phyloP scores from a whole-genome alignment of 306 rosid genomes.

The Mucuna pruriens region DNA sequence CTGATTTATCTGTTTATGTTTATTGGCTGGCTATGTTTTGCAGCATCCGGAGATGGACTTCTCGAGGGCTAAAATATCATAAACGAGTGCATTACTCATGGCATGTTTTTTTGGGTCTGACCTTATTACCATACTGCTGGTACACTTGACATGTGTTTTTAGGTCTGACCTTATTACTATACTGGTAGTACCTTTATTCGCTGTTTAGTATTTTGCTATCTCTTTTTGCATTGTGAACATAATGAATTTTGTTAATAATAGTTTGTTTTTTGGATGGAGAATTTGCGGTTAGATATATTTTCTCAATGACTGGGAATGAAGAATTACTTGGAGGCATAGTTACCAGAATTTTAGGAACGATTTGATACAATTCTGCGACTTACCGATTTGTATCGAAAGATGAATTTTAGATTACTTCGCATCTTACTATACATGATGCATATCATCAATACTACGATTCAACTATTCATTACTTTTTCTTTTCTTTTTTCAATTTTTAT shows the following conservation, averaged over 20 bases:
- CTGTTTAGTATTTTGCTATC: not conserved
- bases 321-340: not conserved
- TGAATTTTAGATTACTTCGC: too few species aligned
- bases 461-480: too few species aligned
- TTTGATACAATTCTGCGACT: too few species aligned
- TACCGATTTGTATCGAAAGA: too few species aligned
- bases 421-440: too few species aligned
- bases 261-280: not conserved
- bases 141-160: too few species aligned
- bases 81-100: not conserved
- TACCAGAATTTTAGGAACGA: too few species aligned
- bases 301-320: not conserved
- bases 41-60: conserved; percentile 99
- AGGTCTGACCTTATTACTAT: not conserved
- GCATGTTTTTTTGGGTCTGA: not conserved
- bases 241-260: not conserved
- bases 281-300: not conserved
- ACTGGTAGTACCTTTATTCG: not conserved
- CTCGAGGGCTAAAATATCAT: conserved; percentile 71
- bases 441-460: too few species aligned
- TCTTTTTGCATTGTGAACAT: conserved; percentile 4
- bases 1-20: not conserved
- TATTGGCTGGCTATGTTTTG: conserved; percentile 14
- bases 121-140: too few species aligned
- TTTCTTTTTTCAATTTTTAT: too few species aligned